Conservation (phyloP, 2,329 filamentous ascomycete genomes). For the Penicillium sp. region DNA sequence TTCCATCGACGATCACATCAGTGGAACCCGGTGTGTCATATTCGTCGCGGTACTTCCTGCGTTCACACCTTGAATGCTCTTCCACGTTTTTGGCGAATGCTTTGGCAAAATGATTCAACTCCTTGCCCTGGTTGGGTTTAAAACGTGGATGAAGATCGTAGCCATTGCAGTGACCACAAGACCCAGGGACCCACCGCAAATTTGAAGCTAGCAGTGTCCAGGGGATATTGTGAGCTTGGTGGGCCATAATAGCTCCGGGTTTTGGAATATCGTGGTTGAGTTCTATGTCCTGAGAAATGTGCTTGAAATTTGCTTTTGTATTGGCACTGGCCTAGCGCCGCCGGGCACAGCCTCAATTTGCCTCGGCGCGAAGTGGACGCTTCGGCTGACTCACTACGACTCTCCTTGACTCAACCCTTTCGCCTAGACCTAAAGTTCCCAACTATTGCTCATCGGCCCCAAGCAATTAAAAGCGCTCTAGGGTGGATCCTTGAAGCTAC, state of each 20-base stretch:
- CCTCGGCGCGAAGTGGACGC: too few species aligned
- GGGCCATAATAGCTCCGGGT: conserved; percentile 8
- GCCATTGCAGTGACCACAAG: not conserved
- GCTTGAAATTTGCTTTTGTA: too few species aligned
- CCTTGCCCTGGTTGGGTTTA: conserved; percentile 9
- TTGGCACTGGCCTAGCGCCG: too few species aligned
- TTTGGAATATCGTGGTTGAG: not conserved
- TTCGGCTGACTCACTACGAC: too few species aligned
- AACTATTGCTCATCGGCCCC: too few species aligned
- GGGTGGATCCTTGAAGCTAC: too few species aligned
- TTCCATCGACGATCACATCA: conserved; percentile 7
- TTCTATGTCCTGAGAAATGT: too few species aligned
- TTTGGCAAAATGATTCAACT: conserved; percentile 9
- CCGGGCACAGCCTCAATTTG: too few species aligned
- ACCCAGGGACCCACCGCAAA: not conserved
- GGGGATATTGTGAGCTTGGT: conserved; percentile 13
- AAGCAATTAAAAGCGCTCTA: too few species aligned
- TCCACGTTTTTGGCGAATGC: conserved; percentile 7
- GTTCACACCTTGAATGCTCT: conserved; percentile 9
- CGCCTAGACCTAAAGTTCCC: too few species aligned
- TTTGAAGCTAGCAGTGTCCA: conserved; percentile 9
- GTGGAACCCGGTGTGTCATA: conserved; percentile 1
- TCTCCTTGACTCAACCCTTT: too few species aligned
- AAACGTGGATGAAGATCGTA: conserved; percentile 5
- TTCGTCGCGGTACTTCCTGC: conserved; percentile 8